Evolutionary conservation across 208 protist species (phyloP), one percentile per base, ranked within the genome.

Genomic region (Leishmania amazonensis): DNA sequence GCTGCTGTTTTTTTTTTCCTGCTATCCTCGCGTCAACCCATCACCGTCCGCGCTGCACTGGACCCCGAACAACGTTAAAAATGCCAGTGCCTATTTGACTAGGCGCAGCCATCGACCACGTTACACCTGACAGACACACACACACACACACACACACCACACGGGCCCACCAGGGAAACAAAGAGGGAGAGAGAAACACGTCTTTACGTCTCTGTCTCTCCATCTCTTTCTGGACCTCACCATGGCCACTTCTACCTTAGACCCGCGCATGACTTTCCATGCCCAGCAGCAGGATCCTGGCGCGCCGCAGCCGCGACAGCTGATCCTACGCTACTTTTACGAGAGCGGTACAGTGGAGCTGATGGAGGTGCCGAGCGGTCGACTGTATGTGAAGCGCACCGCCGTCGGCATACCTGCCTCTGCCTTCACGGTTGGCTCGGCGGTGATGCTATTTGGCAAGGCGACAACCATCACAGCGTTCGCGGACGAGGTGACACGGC

Each of bases 401-500:
- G 67, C 42, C 73, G 89, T 84, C 58, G 78, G 76, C 78, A 80
- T 91, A 13, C 89, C 80, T 21, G 84, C 84, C 74, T 88, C 85
- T 38, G 77, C 85, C 51, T 94, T 98, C 75, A 90, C 87, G 47
- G 62, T 96, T 47, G 93, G 93, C 51, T 70, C 90, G 15, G 86
- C 84, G 19, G 54, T 98, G 31, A 91, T 90, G 74, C 85, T 96
- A 35, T 85, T 94, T 49, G 95, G 95, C 47, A 89, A 89, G 51
- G 81, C 89, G 47, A 90, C 92, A 1, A 89, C 67, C 58, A 80
- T 97, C 45, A 95, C 88, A 35, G 87, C 78, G 17, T 96, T 93
- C 86, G 93, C 93, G 47, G 93, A 97, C 79, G 89, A 93, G 72
- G 93, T 96, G 57, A 97, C 94, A 15, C 84, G 88, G 17, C 90